Conservation (phyloP, 2,329 filamentous ascomycete species). For the Fusarium decemcellulare region DNA sequence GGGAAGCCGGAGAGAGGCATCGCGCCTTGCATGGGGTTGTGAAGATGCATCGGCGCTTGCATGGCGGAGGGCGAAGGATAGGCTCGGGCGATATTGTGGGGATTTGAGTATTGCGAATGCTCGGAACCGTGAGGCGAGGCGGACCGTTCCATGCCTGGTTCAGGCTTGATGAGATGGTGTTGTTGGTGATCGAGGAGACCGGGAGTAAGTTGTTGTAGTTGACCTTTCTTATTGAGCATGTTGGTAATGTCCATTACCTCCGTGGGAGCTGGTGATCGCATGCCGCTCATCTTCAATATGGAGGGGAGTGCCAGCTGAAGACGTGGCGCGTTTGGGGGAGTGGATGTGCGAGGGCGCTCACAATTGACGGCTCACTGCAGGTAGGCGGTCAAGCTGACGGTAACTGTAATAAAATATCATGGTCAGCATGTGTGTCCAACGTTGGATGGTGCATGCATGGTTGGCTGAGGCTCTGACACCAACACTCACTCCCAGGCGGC, state of each 20-base stretch:
- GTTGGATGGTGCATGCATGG: not conserved
- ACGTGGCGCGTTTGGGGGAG: constrained; percentile 40
- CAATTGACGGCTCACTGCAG: constrained; percentile 43
- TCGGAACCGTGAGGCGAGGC: constrained; percentile 73
- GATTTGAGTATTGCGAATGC: constrained; percentile 68
- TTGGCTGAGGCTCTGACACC: constrained; percentile 16
- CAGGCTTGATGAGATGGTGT: constrained; percentile 53
- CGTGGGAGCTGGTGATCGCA: constrained; percentile 61
- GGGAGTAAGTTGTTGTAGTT: constrained; percentile 53
- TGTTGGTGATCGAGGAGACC: constrained; percentile 50
- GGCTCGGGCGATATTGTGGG: constrained; percentile 62
- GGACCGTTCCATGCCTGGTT: constrained; percentile 65
- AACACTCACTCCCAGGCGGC: constrained; percentile 12
- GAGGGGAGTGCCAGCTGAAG: constrained; percentile 33
- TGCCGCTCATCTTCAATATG: constrained; percentile 51
- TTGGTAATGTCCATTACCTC: constrained; percentile 68
- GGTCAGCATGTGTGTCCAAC: constrained; percentile 33
- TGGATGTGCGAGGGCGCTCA: constrained; percentile 39
- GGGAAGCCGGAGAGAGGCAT: constrained; percentile 62
- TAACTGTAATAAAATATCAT: constrained; percentile 33
- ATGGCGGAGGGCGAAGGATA: constrained; percentile 69
- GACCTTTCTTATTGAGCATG: constrained; percentile 66
- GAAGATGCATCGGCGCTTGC: constrained; percentile 64
- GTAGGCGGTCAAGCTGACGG: constrained; percentile 42
- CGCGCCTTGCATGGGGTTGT: constrained; percentile 57